phyloP scores from a whole-genome alignment of 108 stramenopile genomes.

The Fistulifera pelliculosa region DNA sequence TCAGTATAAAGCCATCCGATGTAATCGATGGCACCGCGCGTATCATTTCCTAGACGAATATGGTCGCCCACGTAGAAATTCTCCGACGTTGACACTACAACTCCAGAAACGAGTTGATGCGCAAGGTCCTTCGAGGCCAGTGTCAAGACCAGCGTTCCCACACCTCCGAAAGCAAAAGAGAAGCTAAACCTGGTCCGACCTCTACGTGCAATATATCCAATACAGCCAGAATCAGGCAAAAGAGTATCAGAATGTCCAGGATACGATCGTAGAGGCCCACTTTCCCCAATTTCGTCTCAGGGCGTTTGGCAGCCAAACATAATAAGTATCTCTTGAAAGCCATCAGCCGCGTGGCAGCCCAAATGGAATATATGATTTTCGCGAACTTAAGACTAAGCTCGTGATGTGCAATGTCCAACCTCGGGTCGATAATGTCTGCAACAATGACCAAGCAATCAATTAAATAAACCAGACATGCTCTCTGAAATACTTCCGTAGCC shows the following conservation, averaged over 20 bases:
- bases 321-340: neutral
- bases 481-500: too few relatives aligned
- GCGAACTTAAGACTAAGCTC: neutral
- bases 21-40: conserved; percentile 27
- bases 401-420: too few relatives aligned
- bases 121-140: conserved; percentile 12
- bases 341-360: neutral
- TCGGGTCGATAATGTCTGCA: too few relatives aligned
- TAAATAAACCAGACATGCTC: too few relatives aligned
- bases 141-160: conserved; percentile 16
- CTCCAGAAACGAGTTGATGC: conserved; percentile 34
- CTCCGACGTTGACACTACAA: conserved; percentile 44
- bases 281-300: neutral
- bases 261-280: neutral
- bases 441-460: too few relatives aligned
- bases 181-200: conserved; percentile 27
- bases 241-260: neutral
- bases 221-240: neutral
- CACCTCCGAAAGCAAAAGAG: conserved; percentile 42
- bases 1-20: conserved; percentile 43
- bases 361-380: neutral
- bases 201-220: conserved; percentile 32
- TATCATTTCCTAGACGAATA: conserved; percentile 51
- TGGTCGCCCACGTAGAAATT: conserved; percentile 43
- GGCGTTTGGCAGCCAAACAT: neutral